Evolutionary conservation across 495 filamentous ascomycete genomes (phyloP).

Genomic region (Tuber indicum): DNA sequence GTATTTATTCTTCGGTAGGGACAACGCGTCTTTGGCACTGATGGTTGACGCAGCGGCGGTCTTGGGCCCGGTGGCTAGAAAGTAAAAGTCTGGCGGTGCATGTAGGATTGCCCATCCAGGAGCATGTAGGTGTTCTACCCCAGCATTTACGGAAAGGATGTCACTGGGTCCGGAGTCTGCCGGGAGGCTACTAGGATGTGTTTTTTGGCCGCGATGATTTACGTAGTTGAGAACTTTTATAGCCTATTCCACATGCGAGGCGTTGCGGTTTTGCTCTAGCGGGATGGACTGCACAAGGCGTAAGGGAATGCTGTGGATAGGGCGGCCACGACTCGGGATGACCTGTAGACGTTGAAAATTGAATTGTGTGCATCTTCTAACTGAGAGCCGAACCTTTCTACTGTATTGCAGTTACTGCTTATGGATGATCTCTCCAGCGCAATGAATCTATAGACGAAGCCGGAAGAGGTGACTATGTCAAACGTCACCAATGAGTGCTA

Average conservation of each 20-base stretch:
- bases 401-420: conserved; percentile 10
- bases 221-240: conserved; percentile 7
- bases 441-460: conserved; percentile 68
- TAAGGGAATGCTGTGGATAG: conserved; percentile 4
- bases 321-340: neutral
- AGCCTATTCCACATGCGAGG: neutral
- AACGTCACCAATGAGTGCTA: conserved; percentile 61
- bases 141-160: conserved; percentile 77
- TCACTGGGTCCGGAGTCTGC: conserved; percentile 48
- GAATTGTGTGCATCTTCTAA: conserved; percentile 61
- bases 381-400: conserved; percentile 18
- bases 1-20: conserved; percentile 44
- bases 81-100: conserved; percentile 94
- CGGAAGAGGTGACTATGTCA: conserved; percentile 66
- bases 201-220: conserved; percentile 26
- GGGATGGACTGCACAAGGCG: conserved; percentile 10
- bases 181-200: conserved; percentile 19
- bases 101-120: conserved; percentile 58
- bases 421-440: conserved; percentile 55
- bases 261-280: neutral
- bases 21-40: conserved; percentile 53
- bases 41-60: conserved; percentile 51
- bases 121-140: conserved; percentile 60
- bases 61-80: conserved; percentile 85
- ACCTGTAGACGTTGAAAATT: conserved; percentile 45